These are phyloP conservation scores for Bacidia rubella DNA, from an alignment of 495 filamentous ascomycete species.

Conservation along the genomic window DNA sequence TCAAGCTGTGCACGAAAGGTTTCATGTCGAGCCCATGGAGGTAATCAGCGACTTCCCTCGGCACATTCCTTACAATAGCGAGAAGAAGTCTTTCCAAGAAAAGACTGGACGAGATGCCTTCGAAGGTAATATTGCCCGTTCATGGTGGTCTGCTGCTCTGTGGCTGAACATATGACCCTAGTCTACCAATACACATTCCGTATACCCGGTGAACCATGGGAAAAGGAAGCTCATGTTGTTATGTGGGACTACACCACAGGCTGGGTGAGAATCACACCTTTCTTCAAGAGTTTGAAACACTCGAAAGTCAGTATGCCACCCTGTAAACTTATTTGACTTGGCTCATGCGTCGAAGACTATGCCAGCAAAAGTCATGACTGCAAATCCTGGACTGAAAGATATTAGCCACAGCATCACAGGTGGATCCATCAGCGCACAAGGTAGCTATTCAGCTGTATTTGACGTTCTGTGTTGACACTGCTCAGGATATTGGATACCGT, in stretches of 20 bases:
- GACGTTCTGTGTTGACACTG: slow-evolving; percentile 11
- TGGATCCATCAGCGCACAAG: slow-evolving; percentile 78
- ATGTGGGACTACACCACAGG: slow-evolving; percentile 98
- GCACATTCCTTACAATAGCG: slow-evolving; percentile 85
- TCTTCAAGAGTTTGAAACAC: slow-evolving; percentile 83
- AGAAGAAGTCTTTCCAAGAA: slow-evolving; percentile 74
- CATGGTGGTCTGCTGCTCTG: neutral
- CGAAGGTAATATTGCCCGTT: slow-evolving; percentile 78
- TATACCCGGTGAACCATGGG: slow-evolving; percentile 47
- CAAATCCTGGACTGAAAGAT: slow-evolving; percentile 69
- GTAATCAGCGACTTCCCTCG: slow-evolving; percentile 53
- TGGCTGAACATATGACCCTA: slow-evolving; percentile 21
- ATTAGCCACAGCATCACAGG: slow-evolving; percentile 92
- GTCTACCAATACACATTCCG: slow-evolving; percentile 90
- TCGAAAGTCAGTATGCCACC: slow-evolving; percentile 80
- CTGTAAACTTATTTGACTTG: neutral
- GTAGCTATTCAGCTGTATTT: slow-evolving; percentile 31
- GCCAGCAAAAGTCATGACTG: slow-evolving; percentile 64
- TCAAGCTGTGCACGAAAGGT: slow-evolving; percentile 40
- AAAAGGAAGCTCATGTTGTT: slow-evolving; percentile 44
- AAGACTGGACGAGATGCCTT: slow-evolving; percentile 80
- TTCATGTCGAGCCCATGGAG: slow-evolving; percentile 52
- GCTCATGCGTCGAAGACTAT: slow-evolving; percentile 45
- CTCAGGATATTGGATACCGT: slow-evolving; percentile 95
- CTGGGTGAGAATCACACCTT: slow-evolving; percentile 85